These are phyloP conservation scores for Phytophthora cryptogea DNA, from an alignment of 352 stramenopile genomes.

Conservation along the genomic window DNA sequence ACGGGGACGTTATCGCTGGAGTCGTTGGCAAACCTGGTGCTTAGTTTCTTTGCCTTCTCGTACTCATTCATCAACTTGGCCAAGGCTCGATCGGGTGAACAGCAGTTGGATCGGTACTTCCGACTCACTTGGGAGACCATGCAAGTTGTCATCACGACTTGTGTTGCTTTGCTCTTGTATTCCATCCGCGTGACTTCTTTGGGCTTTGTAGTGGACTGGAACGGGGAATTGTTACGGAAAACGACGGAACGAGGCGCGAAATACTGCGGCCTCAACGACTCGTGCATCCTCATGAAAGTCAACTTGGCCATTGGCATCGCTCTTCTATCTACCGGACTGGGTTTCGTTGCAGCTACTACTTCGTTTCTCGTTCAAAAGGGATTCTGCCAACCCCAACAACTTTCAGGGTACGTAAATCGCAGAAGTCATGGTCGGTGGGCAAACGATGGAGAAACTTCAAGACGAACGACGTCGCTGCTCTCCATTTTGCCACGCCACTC, in stretches of 20 bases:
- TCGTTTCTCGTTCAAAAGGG: slow-evolving; percentile 13
- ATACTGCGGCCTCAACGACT: slow-evolving; percentile 30
- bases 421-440: not conserved
- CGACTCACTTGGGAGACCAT: slow-evolving; percentile 33
- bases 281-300: slow-evolving; percentile 23
- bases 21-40: slow-evolving; percentile 23
- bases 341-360: not conserved
- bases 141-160: slow-evolving; percentile 22
- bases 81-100: slow-evolving; percentile 24
- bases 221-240: slow-evolving; percentile 34
- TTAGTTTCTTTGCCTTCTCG: slow-evolving; percentile 40
- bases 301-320: slow-evolving; percentile 15
- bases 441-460: not conserved
- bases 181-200: slow-evolving; percentile 16
- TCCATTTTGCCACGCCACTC: not conserved
- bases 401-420: not conserved
- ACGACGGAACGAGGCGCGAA: slow-evolving; percentile 28
- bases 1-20: slow-evolving; percentile 31
- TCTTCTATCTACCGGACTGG: slow-evolving; percentile 2
- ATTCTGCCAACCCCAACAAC: not conserved
- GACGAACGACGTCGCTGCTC: not conserved
- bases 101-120: slow-evolving; percentile 33
- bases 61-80: slow-evolving; percentile 36
- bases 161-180: slow-evolving; percentile 11
- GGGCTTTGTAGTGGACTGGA: slow-evolving; percentile 24